Base-by-base conservation (phyloP, 2,329 filamentous ascomycete species). In the Fusarium sulawesiense region DNA sequence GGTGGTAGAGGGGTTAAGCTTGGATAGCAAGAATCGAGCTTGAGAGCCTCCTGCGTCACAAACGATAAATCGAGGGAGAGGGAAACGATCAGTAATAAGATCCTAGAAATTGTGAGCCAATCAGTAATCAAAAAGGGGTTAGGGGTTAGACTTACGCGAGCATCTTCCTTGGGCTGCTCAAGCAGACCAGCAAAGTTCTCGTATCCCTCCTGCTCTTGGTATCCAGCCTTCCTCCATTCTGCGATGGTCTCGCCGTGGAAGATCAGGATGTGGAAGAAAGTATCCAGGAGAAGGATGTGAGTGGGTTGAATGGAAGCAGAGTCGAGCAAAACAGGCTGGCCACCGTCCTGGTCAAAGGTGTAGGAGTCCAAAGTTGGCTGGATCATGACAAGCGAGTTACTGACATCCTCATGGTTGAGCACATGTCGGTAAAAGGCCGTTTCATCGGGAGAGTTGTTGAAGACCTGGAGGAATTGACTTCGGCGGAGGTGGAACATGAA, bases 401-500 rank as follows among this genome's bases (percentile, higher is more conserved):
- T 92, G 66, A 97, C 94, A 80, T 98, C 96, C 80, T 99, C 96
- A 76, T 98, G 94, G 79, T 98, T 97, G 70, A 99, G 86, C 5
- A 99, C 94, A 78, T 99, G 96, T 66, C 96, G 89, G 79, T 98
- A 97, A 82, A 99, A 99, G n/a, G 96, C 96, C 25, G 96, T 99
- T 82, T 99, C 96, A 76, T 99, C 96, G 10, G 96, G 96, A 1
- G 95, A 98, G 81, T 98, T 99, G 85, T 99, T 99, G 88, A 99
- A 99, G 60, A 99, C 94, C 78, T 99, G 96, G 71, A 99, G 82
- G 85, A 99, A 99, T 81, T 98, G 96, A 81, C 94, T 97, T 81
- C 96, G 90, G 75, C 96, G 92, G 66, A 99, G 87, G 80, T 99
- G 96, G 86, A 99, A 99, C 96, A 99, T 99, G 83, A 99, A 99